These are phyloP conservation scores for Leccinum variicolor DNA, from an alignment of 768 basidiomycete species.

Conservation along the genomic window DNA sequence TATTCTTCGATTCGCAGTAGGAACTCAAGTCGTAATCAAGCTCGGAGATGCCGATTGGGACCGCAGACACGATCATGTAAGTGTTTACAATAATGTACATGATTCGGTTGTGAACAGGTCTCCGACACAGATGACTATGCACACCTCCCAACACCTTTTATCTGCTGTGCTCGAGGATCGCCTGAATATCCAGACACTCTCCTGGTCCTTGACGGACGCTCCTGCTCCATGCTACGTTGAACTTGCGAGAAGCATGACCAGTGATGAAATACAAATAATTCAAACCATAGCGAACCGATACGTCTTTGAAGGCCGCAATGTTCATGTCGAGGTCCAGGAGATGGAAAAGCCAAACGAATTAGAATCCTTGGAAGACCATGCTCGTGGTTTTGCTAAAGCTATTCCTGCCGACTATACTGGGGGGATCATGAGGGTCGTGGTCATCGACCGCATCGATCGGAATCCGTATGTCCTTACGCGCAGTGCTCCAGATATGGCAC, in stretches of 20 bases:
- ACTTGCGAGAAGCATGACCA: slow-evolving; percentile 62
- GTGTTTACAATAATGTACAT: slow-evolving; percentile 19
- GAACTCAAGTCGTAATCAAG: slow-evolving; percentile 48
- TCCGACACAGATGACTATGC: slow-evolving; percentile 65
- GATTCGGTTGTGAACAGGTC: not conserved
- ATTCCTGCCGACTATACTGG: slow-evolving; percentile 75
- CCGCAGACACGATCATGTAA: slow-evolving; percentile 71
- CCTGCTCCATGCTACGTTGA: slow-evolving; percentile 77
- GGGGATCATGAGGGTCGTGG: slow-evolving; percentile 72
- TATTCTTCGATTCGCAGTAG: slow-evolving; percentile 48
- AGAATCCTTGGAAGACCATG: slow-evolving; percentile 39
- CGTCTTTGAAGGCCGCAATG: slow-evolving; percentile 64
- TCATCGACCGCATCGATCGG: slow-evolving; percentile 79
- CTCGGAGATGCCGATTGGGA: slow-evolving; percentile 59
- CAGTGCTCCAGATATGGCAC: slow-evolving; percentile 6
- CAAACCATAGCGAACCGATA: slow-evolving; percentile 63
- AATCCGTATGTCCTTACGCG: slow-evolving; percentile 54
- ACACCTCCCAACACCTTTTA: slow-evolving; percentile 81
- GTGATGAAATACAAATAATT: slow-evolving; percentile 57
- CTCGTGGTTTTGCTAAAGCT: slow-evolving; percentile 49
- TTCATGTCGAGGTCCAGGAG: slow-evolving; percentile 75
- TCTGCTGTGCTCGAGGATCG: slow-evolving; percentile 73
- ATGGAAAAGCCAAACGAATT: slow-evolving; percentile 41
- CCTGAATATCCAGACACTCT: slow-evolving; percentile 65
- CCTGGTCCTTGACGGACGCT: slow-evolving; percentile 73